Percentiles rank a stretch among this genome's conserved stretches.
These are phyloP conservation scores for Lactarius tabidus DNA, from an alignment of 768 basidiomycete species.

Conservation along the genomic window DNA sequence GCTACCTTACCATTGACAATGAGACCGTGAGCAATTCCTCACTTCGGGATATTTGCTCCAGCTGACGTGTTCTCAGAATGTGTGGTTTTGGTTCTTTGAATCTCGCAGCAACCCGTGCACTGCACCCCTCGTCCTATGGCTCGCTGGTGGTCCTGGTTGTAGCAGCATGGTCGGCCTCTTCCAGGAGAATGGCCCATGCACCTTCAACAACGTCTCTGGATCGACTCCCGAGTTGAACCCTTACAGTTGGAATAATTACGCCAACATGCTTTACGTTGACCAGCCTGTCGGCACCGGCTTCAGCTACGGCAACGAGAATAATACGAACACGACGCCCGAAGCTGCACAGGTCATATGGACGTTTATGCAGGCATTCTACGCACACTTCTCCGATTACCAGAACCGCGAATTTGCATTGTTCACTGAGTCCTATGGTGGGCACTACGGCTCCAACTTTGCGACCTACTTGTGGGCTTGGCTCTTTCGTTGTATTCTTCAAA, in stretches of 20 bases:
- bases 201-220: conserved; percentile 12
- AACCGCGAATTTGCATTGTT: conserved; percentile 43
- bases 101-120: not conserved
- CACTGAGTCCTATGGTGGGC: conserved; percentile 45
- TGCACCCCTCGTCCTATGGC: conserved; percentile 2
- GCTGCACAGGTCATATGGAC: not conserved
- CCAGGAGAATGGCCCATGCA: conserved; percentile 17
- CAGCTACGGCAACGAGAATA: not conserved
- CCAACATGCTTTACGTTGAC: conserved; percentile 24
- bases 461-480: not conserved
- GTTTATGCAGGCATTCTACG: conserved; percentile 1
- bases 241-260: conserved; percentile 13
- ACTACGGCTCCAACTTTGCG: conserved; percentile 28
- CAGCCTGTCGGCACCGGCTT: conserved; percentile 13
- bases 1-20: not conserved
- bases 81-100: conserved; percentile 13
- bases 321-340: not conserved
- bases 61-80: not conserved
- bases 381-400: conserved; percentile 40
- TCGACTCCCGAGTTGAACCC: conserved; percentile 10
- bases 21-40: not conserved
- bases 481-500: not conserved
- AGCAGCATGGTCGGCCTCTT: conserved; percentile 3
- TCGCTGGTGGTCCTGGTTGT: conserved; percentile 2
- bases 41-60: not conserved